These are phyloP conservation scores for Scutellaria galericulata DNA, from an alignment of 257 asterid species.

Conservation along the genomic window DNA sequence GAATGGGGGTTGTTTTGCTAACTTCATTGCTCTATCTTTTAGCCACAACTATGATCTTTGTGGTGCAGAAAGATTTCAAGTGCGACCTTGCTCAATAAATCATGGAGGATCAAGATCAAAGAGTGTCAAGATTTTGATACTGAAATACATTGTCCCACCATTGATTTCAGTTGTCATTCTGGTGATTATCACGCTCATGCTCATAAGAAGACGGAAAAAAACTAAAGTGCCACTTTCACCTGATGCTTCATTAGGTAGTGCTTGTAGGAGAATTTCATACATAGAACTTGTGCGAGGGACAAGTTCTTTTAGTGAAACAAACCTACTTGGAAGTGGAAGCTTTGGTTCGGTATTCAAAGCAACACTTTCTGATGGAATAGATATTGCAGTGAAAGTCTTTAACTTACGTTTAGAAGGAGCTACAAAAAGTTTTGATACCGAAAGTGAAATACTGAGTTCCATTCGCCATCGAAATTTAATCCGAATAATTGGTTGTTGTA, in stretches of 20 bases:
- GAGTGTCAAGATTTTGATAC: no score
- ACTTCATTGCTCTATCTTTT: conserved; percentile 43
- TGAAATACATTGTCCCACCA: no score
- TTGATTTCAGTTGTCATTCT: no score
- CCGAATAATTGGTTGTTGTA: no score
- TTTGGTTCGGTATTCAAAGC: no score
- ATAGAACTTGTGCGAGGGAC: conserved; percentile 29
- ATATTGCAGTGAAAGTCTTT: conserved; percentile 45
- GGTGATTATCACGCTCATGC: no score
- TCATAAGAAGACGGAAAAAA: background rate
- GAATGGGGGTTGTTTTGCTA: conserved; percentile 26
- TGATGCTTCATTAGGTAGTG: background rate
- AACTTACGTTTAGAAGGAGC: conserved; percentile 34
- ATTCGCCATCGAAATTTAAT: conserved; percentile 43
- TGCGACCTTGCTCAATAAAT: conserved; percentile 28
- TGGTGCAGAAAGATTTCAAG: conserved; percentile 34
- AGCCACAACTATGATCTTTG: conserved; percentile 34
- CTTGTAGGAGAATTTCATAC: conserved; percentile 40
- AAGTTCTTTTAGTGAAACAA: no score
- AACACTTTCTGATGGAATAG: conserved; percentile 27
- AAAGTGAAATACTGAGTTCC: conserved; percentile 35
- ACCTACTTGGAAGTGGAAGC: no score
- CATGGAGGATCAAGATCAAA: background rate
- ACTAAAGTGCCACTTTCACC: background rate
- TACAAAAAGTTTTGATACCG: conserved; percentile 38